Conservation (phyloP, 495 filamentous ascomycete species). For the Aspergillus egyptiacus region DNA sequence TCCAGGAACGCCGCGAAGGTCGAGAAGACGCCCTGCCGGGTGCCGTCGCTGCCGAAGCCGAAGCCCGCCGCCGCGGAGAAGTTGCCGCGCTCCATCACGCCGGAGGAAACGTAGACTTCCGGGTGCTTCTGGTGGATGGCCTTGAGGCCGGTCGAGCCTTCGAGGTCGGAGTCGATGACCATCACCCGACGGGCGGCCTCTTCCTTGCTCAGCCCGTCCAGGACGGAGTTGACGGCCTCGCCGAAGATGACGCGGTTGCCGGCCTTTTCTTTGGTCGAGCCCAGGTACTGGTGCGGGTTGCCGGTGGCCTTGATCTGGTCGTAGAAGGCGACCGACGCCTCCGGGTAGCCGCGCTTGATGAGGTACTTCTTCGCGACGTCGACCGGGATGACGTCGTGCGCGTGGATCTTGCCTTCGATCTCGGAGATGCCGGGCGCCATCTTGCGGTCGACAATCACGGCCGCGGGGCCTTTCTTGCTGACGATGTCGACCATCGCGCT, state of each 20-base stretch:
- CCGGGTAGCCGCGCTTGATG: slow-evolving; percentile 32
- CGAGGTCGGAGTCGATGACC: slow-evolving; percentile 40
- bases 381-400: slow-evolving; percentile 36
- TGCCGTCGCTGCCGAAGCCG: slow-evolving; percentile 35
- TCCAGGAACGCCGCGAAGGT: slow-evolving; percentile 40
- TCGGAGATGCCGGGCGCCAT: slow-evolving; percentile 35
- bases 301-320: slow-evolving; percentile 33
- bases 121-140: slow-evolving; percentile 30
- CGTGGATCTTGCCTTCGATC: slow-evolving; percentile 30
- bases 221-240: slow-evolving; percentile 34
- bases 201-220: slow-evolving; percentile 33
- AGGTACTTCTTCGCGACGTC: slow-evolving; percentile 37
- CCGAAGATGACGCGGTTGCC: slow-evolving; percentile 34
- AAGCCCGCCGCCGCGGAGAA: slow-evolving; percentile 38
- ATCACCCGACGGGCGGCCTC: slow-evolving; percentile 36
- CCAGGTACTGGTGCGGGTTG: slow-evolving; percentile 33
- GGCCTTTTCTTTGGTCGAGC: slow-evolving; percentile 32
- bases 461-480: slow-evolving; percentile 29
- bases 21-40: slow-evolving; percentile 37
- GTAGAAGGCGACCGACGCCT: slow-evolving; percentile 33
- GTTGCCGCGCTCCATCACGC: slow-evolving; percentile 40
- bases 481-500: slow-evolving; percentile 28
- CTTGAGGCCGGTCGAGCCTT: slow-evolving; percentile 37
- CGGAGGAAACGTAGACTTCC: slow-evolving; percentile 31
- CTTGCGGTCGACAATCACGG: slow-evolving; percentile 29